Conservation (phyloP, 2,329 filamentous ascomycete genomes). For the Emmonsiellopsis sp. region DNA sequence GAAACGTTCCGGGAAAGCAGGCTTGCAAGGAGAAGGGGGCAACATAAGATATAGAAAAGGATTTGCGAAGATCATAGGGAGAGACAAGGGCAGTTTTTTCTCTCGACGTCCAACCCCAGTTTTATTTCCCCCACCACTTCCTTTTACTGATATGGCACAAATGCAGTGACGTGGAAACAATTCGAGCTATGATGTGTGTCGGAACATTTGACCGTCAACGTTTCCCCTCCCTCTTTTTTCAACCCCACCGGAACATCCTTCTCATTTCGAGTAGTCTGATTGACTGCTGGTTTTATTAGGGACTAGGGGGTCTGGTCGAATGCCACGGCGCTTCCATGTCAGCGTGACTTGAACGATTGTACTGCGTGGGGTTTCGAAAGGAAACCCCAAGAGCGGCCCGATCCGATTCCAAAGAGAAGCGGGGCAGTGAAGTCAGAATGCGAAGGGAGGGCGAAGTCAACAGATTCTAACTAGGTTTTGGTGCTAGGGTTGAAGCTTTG, state of each 20-base stretch:
- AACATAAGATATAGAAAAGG: conserved; percentile 11
- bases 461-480: not conserved
- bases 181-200: conserved; percentile 1
- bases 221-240: not conserved
- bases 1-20: conserved; percentile 1
- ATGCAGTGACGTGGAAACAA: conserved; percentile 3
- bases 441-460: conserved; percentile 1
- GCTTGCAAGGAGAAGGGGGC: conserved; percentile 9
- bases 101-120: not conserved
- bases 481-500: conserved; percentile 8
- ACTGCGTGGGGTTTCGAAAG: not conserved
- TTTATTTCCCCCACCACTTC: conserved; percentile 1
- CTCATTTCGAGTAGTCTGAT: not conserved
- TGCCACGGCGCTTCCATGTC: not conserved
- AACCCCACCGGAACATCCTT: not conserved
- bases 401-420: conserved; percentile 7
- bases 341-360: not conserved
- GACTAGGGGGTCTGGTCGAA: not conserved
- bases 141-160: not conserved
- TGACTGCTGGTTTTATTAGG: not conserved
- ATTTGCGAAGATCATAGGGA: conserved; percentile 1
- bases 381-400: conserved; percentile 7
- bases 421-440: conserved; percentile 4
- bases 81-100: not conserved
- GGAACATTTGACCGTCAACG: not conserved